phyloP scores from a whole-genome alignment of 1,284 basidiomycete genomes.

The Hypsizygus ulmarius region DNA sequence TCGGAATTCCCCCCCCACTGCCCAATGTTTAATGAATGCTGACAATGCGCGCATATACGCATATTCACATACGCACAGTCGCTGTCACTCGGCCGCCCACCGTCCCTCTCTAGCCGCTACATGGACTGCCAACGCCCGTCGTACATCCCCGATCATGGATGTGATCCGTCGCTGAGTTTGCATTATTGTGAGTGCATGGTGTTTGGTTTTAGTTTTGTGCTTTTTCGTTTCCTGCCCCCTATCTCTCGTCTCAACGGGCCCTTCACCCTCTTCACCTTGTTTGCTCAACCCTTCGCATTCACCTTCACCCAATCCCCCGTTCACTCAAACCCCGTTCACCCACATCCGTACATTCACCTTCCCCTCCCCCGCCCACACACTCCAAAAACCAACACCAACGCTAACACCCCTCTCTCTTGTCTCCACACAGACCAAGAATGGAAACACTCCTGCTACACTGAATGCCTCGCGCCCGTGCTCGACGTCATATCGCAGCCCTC shows the following conservation, averaged over 20 bases:
- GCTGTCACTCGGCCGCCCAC: conserved; percentile 42
- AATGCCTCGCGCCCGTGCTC: conserved; percentile 55
- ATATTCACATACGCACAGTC: too few relatives aligned
- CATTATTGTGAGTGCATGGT: conserved; percentile 45
- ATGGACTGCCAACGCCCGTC: conserved; percentile 43
- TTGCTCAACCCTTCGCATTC: too few relatives aligned
- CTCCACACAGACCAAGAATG: conserved; percentile 50
- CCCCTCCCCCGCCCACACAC: too few relatives aligned
- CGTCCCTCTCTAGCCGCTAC: conserved; percentile 40
- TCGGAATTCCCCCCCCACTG: neutral
- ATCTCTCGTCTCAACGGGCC: neutral
- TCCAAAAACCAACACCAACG: too few relatives aligned
- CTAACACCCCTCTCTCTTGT: too few relatives aligned
- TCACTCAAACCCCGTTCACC: too few relatives aligned
- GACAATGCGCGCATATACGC: conserved; percentile 3
- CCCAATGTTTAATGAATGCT: neutral
- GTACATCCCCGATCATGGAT: conserved; percentile 35
- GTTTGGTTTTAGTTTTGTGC: too few relatives aligned
- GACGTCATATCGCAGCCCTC: conserved; percentile 54
- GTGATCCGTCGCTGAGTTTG: conserved; percentile 32
- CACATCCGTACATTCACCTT: too few relatives aligned
- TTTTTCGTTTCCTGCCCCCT: too few relatives aligned
- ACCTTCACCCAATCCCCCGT: too few relatives aligned
- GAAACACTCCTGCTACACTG: conserved; percentile 58
- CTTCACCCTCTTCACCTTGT: conserved; percentile 2